Percentiles rank a stretch among this genome's conserved stretches.
Conservation (phyloP, 2,329 filamentous ascomycete species). For the Aspergillus tamarii region DNA sequence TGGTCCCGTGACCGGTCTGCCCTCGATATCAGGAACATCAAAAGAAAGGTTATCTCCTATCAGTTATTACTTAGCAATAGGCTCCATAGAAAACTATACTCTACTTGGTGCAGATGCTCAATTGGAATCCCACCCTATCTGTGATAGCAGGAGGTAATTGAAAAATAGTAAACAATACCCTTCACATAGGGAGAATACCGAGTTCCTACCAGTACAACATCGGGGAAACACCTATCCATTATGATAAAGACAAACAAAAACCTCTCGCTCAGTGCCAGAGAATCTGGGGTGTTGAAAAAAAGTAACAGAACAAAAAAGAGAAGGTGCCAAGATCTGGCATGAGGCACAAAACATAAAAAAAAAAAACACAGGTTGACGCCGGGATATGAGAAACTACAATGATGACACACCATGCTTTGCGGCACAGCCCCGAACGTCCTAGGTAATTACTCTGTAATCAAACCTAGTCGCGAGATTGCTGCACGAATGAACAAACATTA, state of each 20-base stretch:
- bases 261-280: not conserved
- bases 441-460: conserved; percentile 15
- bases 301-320: conserved; percentile 2
- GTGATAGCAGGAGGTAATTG: not conserved
- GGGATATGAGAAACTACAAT: conserved; percentile 10
- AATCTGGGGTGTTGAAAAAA: not conserved
- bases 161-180: not conserved
- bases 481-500: conserved; percentile 14
- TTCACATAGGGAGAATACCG: not conserved
- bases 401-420: conserved; percentile 11
- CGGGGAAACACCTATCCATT: not conserved
- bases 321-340: conserved; percentile 14
- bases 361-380: conserved; percentile 11
- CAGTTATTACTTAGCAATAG: not conserved
- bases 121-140: not conserved
- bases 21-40: conserved; percentile 17
- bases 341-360: conserved; percentile 10
- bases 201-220: not conserved
- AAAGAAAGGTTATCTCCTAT: not conserved
- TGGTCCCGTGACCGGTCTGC: conserved; percentile 34
- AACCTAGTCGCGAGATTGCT: conserved; percentile 9
- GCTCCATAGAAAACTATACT: not conserved
- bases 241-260: not conserved
- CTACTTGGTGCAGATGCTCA: not conserved
- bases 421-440: not conserved